These are phyloP conservation scores for Aspergillus arachidicola DNA, from an alignment of 2,329 filamentous ascomycete genomes.

Conservation along the genomic window DNA sequence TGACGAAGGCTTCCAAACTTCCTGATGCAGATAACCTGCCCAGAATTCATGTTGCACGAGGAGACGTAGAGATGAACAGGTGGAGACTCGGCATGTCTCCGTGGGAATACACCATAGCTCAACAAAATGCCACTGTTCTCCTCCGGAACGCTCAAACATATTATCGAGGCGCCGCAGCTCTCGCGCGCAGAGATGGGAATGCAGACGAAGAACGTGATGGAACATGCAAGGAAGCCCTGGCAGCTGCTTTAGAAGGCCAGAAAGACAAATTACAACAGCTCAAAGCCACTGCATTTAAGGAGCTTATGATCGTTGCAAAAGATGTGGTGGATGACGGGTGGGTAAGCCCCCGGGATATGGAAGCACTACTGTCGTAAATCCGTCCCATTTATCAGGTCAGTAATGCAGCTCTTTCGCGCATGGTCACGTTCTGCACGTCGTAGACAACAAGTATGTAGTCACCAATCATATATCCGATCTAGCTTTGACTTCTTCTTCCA, in stretches of 20 bases:
- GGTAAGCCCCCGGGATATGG: conserved; percentile 40
- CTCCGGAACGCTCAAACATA: conserved; percentile 61
- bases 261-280: conserved; percentile 43
- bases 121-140: conserved; percentile 50
- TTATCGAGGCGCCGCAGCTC: conserved; percentile 55
- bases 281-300: conserved; percentile 37
- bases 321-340: conserved; percentile 58
- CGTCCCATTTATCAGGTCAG: background rate
- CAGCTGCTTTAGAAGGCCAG: conserved; percentile 47
- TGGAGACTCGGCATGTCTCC: conserved; percentile 54
- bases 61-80: conserved; percentile 59
- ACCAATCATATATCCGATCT: conserved; percentile 29
- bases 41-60: conserved; percentile 57
- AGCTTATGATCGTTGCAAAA: conserved; percentile 47
- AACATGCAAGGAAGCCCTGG: conserved; percentile 52
- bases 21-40: conserved; percentile 53
- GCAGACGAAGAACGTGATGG: conserved; percentile 48
- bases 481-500: conserved; percentile 46
- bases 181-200: conserved; percentile 45
- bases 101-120: conserved; percentile 44
- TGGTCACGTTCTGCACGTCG: background rate
- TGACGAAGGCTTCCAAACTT: conserved; percentile 56
- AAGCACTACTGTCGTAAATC: conserved; percentile 34
- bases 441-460: background rate
- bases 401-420: background rate